phyloP scores from a whole-genome alignment of 1,284 basidiomycete species.

The Amylostereum areolatum region DNA sequence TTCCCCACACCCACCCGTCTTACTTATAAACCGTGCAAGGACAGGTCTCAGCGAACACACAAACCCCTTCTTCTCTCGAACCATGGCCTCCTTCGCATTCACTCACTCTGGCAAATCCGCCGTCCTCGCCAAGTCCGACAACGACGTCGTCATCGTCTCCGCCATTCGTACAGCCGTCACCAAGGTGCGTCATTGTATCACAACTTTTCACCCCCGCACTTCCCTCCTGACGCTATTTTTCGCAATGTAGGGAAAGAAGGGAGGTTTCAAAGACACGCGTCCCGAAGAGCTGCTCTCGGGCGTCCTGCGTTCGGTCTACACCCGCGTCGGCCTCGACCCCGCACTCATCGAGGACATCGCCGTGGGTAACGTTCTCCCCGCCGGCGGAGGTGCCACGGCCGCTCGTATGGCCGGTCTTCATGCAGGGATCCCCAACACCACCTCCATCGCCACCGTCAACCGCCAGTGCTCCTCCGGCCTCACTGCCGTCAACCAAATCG shows the following conservation, averaged over 20 bases:
- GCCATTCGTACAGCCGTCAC: slow-evolving; percentile 89
- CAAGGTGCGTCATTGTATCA: slow-evolving; percentile 51
- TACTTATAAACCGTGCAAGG: too few relatives aligned
- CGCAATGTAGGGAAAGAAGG: slow-evolving; percentile 67
- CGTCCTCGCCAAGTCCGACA: slow-evolving; percentile 51
- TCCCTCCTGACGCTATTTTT: not conserved
- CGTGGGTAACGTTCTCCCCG: slow-evolving; percentile 92
- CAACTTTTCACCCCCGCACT: not conserved
- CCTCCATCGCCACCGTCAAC: slow-evolving; percentile 86
- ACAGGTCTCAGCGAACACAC: too few relatives aligned
- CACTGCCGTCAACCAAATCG: slow-evolving; percentile 85
- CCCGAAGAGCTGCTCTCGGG: slow-evolving; percentile 88
- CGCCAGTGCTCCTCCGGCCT: slow-evolving; percentile 94
- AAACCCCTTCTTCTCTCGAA: too few relatives aligned
- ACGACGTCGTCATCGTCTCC: slow-evolving; percentile 89
- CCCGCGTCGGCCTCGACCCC: slow-evolving; percentile 67
- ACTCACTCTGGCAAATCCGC: slow-evolving; percentile 35
- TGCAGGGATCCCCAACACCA: slow-evolving; percentile 85
- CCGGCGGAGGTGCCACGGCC: slow-evolving; percentile 83
- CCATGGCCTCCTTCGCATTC: too few relatives aligned
- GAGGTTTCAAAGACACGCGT: slow-evolving; percentile 90
- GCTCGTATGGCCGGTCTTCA: slow-evolving; percentile 95
- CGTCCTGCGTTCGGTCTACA: slow-evolving; percentile 72
- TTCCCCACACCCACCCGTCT: too few relatives aligned
- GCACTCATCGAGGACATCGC: slow-evolving; percentile 83